A percentile compares a stretch with the other conserved stretches of the same genome.
Conservation (phyloP, 2,329 filamentous ascomycete species). For the Talaromyces atroroseus region DNA sequence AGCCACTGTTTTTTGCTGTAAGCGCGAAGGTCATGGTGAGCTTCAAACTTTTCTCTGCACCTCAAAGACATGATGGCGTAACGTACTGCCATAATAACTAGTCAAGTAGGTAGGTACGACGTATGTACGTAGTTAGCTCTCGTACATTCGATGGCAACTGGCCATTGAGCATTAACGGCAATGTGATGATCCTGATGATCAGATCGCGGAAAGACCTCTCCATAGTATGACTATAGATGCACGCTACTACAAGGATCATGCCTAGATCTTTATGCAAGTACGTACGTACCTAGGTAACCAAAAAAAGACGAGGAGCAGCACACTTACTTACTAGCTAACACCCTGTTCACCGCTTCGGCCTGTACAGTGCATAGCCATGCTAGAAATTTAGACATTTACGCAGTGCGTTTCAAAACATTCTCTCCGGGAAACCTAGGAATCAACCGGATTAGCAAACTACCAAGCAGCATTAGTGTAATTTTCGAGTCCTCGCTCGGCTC, state of each 20-base stretch:
- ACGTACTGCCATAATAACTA: not conserved
- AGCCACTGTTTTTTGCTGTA: not conserved
- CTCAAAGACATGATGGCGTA: not conserved
- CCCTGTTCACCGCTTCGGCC: not conserved
- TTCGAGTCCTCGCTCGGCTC: not conserved
- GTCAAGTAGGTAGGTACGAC: not conserved
- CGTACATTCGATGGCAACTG: not conserved
- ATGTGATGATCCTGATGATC: not conserved
- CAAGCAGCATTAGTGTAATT: not conserved
- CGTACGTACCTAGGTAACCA: not conserved
- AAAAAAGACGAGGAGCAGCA: not conserved
- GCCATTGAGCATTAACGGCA: not conserved
- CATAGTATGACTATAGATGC: not conserved
- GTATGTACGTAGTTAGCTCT: not conserved
- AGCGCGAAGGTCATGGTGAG: not conserved
- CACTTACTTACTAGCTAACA: not conserved
- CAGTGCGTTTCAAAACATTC: not conserved
- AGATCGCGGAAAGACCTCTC: not conserved
- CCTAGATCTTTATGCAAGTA: not conserved
- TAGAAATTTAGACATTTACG: not conserved
- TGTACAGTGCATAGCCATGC: not conserved
- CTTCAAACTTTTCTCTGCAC: not conserved
- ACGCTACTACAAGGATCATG: not conserved
- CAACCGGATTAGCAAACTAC: not conserved
- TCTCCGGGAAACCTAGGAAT: not conserved